Evolutionary conservation across 1,284 basidiomycete species (phyloP).

Genomic region (Ustilago lituana): DNA sequence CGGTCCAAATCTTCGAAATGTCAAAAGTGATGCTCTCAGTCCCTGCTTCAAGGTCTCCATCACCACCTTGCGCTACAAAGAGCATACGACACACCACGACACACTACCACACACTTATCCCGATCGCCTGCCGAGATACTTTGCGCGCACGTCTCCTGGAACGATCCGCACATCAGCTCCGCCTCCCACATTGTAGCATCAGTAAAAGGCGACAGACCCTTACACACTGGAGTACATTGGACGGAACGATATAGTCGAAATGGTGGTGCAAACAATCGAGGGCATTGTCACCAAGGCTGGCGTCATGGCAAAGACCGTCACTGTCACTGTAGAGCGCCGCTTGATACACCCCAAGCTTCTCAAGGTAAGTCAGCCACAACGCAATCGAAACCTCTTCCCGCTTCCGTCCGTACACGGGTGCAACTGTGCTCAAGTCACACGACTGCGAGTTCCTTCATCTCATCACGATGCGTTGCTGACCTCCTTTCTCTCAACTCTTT

Average conservation of each 20-base stretch:
- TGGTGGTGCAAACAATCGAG: slow-evolving; percentile 41
- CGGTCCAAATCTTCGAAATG: slow-evolving; percentile 5
- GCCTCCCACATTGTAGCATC: too few species aligned
- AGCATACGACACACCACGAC: not conserved
- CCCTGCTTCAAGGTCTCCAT: not conserved
- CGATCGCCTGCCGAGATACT: not conserved
- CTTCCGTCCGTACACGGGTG: too few species aligned
- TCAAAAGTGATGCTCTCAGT: not conserved
- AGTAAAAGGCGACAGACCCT: too few species aligned
- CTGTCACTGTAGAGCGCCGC: slow-evolving; percentile 56
- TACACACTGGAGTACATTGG: too few species aligned
- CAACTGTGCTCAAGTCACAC: too few species aligned
- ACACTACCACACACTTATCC: too few species aligned
- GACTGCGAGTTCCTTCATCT: too few species aligned
- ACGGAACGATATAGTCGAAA: not conserved
- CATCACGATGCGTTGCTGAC: not conserved
- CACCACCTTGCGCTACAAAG: not conserved
- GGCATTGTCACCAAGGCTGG: slow-evolving; percentile 64
- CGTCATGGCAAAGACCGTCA: slow-evolving; percentile 64
- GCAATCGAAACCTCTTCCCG: not conserved
- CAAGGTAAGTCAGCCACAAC: slow-evolving; percentile 42
- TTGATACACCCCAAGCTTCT: slow-evolving; percentile 59
- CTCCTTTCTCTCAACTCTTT: too few species aligned
- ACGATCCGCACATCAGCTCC: too few species aligned
- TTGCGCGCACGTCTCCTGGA: too few species aligned